Conservation (phyloP, 305 asterid genomes). For the Fraxinus velutina region DNA sequence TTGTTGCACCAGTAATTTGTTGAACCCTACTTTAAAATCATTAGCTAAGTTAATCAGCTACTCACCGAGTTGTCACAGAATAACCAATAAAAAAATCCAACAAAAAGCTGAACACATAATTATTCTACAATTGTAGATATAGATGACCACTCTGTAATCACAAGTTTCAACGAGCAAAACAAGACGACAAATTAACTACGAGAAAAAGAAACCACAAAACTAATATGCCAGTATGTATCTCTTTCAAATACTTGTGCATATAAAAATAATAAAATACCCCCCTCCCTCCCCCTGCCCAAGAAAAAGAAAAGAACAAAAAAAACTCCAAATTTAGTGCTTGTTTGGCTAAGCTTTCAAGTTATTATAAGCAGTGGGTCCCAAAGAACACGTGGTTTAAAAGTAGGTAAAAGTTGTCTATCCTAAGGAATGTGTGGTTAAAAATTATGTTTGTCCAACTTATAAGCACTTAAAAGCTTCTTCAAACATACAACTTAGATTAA, state of each 20-base stretch:
- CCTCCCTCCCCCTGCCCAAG: not conserved
- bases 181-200: not conserved
- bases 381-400: not conserved
- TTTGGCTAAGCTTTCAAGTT: not conserved
- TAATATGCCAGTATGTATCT: not conserved
- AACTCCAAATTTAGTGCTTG: not conserved
- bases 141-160: not conserved
- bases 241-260: not conserved
- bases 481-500: not conserved
- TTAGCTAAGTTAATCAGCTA: conserved; percentile 33
- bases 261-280: not conserved
- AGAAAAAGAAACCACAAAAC: not conserved
- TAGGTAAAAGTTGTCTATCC: not conserved
- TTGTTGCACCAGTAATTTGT: conserved; percentile 63
- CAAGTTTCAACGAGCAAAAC: not conserved
- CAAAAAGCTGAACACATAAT: not conserved
- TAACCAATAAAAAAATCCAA: not conserved
- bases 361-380: not conserved
- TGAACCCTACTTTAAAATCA: conserved; percentile 70
- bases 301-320: not conserved
- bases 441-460: not conserved
- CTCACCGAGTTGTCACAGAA: not conserved
- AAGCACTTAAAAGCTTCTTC: not conserved
- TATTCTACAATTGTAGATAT: not conserved
- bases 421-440: not conserved